A percentile compares a stretch with the other conserved stretches of the same genome.
Conservation (phyloP, 805 yeast species). For the Jamesozyma hellenica region DNA sequence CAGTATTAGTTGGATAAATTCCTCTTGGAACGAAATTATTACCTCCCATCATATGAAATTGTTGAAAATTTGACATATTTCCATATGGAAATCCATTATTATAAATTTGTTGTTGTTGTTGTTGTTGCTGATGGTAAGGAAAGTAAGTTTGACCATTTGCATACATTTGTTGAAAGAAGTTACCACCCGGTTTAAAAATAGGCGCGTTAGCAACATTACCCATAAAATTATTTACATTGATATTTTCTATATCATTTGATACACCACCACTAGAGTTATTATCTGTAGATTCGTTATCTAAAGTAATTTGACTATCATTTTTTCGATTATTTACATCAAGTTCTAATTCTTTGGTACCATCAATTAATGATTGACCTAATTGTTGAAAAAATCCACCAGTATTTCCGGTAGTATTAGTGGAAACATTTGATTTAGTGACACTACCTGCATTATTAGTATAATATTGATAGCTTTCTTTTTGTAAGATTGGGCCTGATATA, state of each 20-base stretch:
- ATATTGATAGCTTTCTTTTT: slow-evolving; percentile 3
- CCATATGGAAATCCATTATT: slow-evolving; percentile 6
- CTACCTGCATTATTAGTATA: neutral
- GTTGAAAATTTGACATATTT: slow-evolving; percentile 4
- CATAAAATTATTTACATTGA: slow-evolving; percentile 4
- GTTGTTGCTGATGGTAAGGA: slow-evolving; percentile 1
- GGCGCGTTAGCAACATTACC: slow-evolving; percentile 20
- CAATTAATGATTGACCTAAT: slow-evolving; percentile 28
- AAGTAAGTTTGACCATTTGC: slow-evolving; percentile 3
- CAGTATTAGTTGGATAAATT: slow-evolving; percentile 5
- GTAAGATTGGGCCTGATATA: slow-evolving; percentile 15
- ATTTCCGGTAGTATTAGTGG: neutral
- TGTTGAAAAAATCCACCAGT: slow-evolving; percentile 27
- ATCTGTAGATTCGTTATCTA: slow-evolving; percentile 4
- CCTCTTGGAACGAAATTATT: slow-evolving; percentile 6
- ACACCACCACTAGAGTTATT: slow-evolving; percentile 4
- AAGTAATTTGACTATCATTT: slow-evolving; percentile 2
- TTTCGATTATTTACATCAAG: neutral
- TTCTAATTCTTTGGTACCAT: slow-evolving; percentile 29
- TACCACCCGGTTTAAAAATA: slow-evolving; percentile 18
- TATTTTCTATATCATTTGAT: slow-evolving; percentile 2
- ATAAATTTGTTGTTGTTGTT: slow-evolving; percentile 7
- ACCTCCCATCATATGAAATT: slow-evolving; percentile 3
- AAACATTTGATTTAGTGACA: neutral
- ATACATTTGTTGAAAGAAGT: neutral